Conservation (phyloP, 108 stramenopile species). For the Pseudonitzschia pungens region DNA sequence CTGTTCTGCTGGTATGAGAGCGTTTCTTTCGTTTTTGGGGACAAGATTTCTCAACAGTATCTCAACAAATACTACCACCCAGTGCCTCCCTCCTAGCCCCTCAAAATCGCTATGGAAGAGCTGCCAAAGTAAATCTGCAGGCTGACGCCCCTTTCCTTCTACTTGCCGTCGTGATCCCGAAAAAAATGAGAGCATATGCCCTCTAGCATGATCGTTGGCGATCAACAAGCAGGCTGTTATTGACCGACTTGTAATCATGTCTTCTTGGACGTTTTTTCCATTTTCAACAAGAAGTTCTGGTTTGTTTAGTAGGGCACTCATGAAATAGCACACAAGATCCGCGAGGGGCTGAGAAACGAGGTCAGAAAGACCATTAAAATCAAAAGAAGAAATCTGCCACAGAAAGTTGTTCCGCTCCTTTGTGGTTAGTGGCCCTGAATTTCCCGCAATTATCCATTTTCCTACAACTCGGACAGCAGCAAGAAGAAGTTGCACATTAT, state of each 20-base stretch:
- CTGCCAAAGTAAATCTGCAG: constrained; percentile 52
- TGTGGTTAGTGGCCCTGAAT: constrained; percentile 48
- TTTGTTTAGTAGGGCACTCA: constrained; percentile 30
- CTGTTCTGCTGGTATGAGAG: not conserved
- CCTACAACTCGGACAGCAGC: constrained; percentile 58
- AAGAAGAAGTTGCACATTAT: constrained; percentile 61
- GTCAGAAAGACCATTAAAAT: constrained; percentile 61
- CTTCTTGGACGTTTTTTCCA: constrained; percentile 4
- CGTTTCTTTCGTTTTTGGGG: not conserved
- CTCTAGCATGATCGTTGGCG: constrained; percentile 39
- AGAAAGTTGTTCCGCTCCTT: constrained; percentile 67
- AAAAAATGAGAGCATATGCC: constrained; percentile 28
- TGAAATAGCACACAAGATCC: constrained; percentile 60
- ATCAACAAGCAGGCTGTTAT: constrained; percentile 53
- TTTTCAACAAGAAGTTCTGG: constrained; percentile 5
- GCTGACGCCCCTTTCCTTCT: constrained; percentile 8
- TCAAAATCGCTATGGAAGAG: constrained; percentile 70
- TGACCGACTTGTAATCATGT: constrained; percentile 31
- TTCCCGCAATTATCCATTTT: constrained; percentile 51
- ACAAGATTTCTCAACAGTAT: constrained; percentile 35
- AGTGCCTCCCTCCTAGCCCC: constrained; percentile 62
- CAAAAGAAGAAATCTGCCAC: constrained; percentile 59
- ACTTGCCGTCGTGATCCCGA: not conserved
- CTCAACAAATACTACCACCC: constrained; percentile 71
- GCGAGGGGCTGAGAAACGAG: constrained; percentile 59